phyloP scores from a whole-genome alignment of 495 filamentous ascomycete species.

The Letharia lupina region DNA sequence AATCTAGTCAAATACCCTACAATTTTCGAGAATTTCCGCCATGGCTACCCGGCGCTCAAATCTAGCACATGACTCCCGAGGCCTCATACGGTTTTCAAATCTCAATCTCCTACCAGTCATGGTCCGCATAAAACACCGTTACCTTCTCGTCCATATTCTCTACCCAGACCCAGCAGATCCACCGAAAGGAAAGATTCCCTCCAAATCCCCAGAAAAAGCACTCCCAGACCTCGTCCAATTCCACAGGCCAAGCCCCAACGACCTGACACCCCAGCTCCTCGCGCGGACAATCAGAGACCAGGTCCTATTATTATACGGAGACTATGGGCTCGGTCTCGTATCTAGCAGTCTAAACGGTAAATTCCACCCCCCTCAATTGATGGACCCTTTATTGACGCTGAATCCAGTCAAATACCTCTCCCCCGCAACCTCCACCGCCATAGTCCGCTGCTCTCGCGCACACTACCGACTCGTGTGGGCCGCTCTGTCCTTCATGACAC shows the following conservation, averaged over 20 bases:
- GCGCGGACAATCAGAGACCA: slow-evolving; percentile 58
- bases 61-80: background rate
- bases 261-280: slow-evolving; percentile 54
- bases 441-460: slow-evolving; percentile 67
- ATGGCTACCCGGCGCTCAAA: background rate
- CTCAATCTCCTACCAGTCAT: slow-evolving; percentile 39
- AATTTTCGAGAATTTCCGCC: background rate
- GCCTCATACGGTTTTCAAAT: background rate
- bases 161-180: slow-evolving; percentile 56
- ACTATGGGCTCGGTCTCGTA: slow-evolving; percentile 70
- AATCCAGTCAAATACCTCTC: slow-evolving; percentile 82
- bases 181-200: slow-evolving; percentile 22
- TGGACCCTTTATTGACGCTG: slow-evolving; percentile 12
- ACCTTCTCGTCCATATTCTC: slow-evolving; percentile 84
- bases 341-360: slow-evolving; percentile 56
- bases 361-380: slow-evolving; percentile 22
- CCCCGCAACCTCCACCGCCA: slow-evolving; percentile 84
- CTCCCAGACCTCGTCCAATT: slow-evolving; percentile 44
- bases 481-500: slow-evolving; percentile 73
- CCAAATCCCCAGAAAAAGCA: slow-evolving; percentile 13
- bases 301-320: slow-evolving; percentile 71
- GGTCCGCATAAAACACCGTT: slow-evolving; percentile 93
- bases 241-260: slow-evolving; percentile 64
- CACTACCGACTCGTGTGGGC: slow-evolving; percentile 85
- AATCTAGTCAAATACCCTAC: background rate